A percentile compares a stretch with the other conserved stretches of the same genome.
Conservation (phyloP, 495 filamentous ascomycete genomes). For the Talaromyces thailandensis region DNA sequence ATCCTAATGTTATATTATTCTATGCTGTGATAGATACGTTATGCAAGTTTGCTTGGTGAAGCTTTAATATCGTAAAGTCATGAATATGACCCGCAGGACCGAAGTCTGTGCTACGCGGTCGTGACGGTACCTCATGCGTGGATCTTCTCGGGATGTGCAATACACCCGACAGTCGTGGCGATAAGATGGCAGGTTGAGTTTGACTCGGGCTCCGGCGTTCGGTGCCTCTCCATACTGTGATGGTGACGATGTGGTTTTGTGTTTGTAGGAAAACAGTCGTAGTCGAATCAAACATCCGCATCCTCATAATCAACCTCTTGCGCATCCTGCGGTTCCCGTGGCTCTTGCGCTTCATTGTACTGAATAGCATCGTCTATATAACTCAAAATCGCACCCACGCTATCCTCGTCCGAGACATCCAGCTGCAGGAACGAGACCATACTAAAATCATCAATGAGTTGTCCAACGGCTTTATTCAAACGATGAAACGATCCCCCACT, state of each 20-base stretch:
- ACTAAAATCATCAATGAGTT: conserved; percentile 90
- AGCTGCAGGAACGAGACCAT: conserved; percentile 93
- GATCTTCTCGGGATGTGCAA: background rate
- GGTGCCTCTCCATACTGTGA: conserved; percentile 6
- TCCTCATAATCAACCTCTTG: conserved; percentile 61
- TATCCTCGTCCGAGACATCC: conserved; percentile 88
- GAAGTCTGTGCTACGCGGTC: background rate
- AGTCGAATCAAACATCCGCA: conserved; percentile 18
- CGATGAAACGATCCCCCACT: conserved; percentile 66
- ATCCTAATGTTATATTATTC: background rate
- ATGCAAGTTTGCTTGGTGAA: background rate
- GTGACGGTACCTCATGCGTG: background rate
- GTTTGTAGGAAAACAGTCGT: background rate
- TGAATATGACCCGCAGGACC: background rate
- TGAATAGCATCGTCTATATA: conserved; percentile 97
- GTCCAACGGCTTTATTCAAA: conserved; percentile 77
- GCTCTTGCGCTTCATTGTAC: conserved; percentile 93
- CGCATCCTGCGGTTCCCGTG: conserved; percentile 73
- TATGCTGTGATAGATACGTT: background rate
- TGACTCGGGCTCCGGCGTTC: background rate
- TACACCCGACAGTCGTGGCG: background rate
- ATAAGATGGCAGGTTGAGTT: background rate
- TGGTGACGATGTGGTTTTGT: background rate
- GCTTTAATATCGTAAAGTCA: background rate
- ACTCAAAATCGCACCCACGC: conserved; percentile 81